Base-by-base conservation (phyloP, 2,329 filamentous ascomycete species). In the Harringtonia aguacate region DNA sequence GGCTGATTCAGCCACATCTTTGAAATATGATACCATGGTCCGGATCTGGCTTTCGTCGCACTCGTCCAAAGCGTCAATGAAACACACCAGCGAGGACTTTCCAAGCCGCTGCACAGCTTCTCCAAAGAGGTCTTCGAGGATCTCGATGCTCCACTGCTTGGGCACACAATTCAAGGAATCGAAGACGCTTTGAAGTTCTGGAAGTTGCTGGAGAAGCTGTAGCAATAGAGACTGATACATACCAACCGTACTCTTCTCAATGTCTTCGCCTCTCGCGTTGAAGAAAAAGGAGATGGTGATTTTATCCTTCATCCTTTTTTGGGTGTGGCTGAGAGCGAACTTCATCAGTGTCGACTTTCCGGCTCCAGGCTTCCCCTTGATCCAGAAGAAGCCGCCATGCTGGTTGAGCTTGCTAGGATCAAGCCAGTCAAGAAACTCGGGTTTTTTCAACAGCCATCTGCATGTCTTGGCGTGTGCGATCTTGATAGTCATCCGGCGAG, bases 41-140 rank as follows among this genome's bases (percentile, higher is more conserved):
- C 58, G 57, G 3, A 66, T 54, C 37, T 73, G 55, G 2, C 53
- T 42, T 40, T 69, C 63, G 8, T 68, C 56, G 44, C 68, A 72
- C 48, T 74, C 71, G 31, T 75, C 70, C 1, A 73, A 56, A 0
- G 69, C 70, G 41, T 73, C 68, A 1, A 65, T 51, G 22, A 59
- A 63, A 0, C 54, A 56, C 0, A 46, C 45, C n/a, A 55, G 36
- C 3, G 30, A 44, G 4, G 30, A n/a, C 13, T 20, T 34, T 3
- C 38, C 36, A n/a, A 56, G 47, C 4, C 15, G 38, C 4, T 24
- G 20, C 0, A 58, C 34, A 4, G 49, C 49, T 21, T 50, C 22
- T 10, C 18, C 41, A 13, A 58, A 48, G 4, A 49, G 36, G 8
- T 29, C 15, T 17, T 51, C 43, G 7, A 53, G 28, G 1, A 37